phyloP scores from a whole-genome alignment of 192 early-diverging fungal genomes.

The Phycomyces nitens region DNA sequence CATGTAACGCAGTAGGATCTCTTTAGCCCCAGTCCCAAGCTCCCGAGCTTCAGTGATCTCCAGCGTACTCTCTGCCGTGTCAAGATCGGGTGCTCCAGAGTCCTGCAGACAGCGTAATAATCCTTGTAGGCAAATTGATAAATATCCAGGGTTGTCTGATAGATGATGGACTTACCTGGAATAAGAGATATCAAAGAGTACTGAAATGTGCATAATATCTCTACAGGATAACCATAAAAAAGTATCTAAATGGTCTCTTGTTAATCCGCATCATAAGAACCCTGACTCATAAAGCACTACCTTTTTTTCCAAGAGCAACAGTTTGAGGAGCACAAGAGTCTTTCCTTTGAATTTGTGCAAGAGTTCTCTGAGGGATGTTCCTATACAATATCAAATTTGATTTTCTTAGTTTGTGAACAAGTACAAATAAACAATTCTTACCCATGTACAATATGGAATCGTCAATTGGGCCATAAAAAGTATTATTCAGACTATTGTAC shows the following conservation, averaged over 20 bases:
- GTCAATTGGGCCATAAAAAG: conserved; percentile 51
- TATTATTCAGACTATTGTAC: conserved; percentile 53
- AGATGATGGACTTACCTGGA: conserved; percentile 43
- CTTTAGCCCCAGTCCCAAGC: conserved; percentile 39
- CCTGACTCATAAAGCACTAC: too few species aligned
- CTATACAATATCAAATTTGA: conserved; percentile 30
- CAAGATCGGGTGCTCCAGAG: conserved; percentile 45
- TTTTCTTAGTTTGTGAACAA: too few species aligned
- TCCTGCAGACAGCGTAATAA: conserved; percentile 46
- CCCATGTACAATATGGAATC: conserved; percentile 70
- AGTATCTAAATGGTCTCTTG: conserved; percentile 47
- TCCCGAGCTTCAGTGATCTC: conserved; percentile 25
- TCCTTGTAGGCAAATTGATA: conserved; percentile 11
- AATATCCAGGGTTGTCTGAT: neutral
- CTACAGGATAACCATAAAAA: conserved; percentile 82
- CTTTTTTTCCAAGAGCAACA: conserved; percentile 72
- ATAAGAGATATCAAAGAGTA: conserved; percentile 73
- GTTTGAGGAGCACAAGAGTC: conserved; percentile 69
- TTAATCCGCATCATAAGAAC: too few species aligned
- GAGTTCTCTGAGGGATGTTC: conserved; percentile 68
- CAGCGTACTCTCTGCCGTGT: conserved; percentile 22
- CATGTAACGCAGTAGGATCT: conserved; percentile 45
- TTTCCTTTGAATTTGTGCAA: conserved; percentile 72
- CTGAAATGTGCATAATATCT: conserved; percentile 73
- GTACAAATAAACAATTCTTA: too few species aligned